Evolutionary conservation across 352 stramenopile species (phyloP).

Genomic region (Phytophthora ramorum): DNA sequence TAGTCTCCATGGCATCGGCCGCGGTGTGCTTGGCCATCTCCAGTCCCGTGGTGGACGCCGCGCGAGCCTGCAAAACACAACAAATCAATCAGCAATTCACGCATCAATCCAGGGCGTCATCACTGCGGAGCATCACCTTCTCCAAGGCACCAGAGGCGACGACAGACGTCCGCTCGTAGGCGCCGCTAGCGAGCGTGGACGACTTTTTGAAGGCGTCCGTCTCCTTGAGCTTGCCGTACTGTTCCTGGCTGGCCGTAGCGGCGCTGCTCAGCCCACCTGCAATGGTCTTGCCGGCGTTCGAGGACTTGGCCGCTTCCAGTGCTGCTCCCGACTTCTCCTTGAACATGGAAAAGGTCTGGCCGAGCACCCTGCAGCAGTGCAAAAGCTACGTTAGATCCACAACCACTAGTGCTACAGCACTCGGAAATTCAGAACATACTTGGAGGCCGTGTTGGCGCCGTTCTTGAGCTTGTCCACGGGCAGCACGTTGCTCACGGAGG

Average conservation of each 20-base stretch:
- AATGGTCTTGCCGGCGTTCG: constrained; percentile 75
- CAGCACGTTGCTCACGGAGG: constrained; percentile 81
- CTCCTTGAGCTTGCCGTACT: constrained; percentile 84
- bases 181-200: constrained; percentile 59
- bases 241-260: constrained; percentile 68
- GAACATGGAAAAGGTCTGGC: constrained; percentile 68
- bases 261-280: constrained; percentile 69
- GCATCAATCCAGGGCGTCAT: background rate
- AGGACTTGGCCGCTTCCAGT: constrained; percentile 80
- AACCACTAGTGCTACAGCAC: background rate
- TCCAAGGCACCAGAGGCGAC: constrained; percentile 75
- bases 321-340: constrained; percentile 80
- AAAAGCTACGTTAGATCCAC: background rate
- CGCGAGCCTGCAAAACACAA: constrained; percentile 51
- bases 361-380: constrained; percentile 55
- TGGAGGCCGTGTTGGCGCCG: constrained; percentile 76
- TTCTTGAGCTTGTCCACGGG: constrained; percentile 92
- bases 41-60: constrained; percentile 62
- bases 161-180: constrained; percentile 67
- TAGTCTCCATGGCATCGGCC: constrained; percentile 70
- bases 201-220: constrained; percentile 89
- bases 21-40: constrained; percentile 87
- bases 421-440: constrained; percentile 44
- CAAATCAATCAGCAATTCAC: background rate
- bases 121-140: constrained; percentile 47